Evolutionary conservation across 169 alveolate species (phyloP).

Genomic region (Eimeria necatrix): DNA sequence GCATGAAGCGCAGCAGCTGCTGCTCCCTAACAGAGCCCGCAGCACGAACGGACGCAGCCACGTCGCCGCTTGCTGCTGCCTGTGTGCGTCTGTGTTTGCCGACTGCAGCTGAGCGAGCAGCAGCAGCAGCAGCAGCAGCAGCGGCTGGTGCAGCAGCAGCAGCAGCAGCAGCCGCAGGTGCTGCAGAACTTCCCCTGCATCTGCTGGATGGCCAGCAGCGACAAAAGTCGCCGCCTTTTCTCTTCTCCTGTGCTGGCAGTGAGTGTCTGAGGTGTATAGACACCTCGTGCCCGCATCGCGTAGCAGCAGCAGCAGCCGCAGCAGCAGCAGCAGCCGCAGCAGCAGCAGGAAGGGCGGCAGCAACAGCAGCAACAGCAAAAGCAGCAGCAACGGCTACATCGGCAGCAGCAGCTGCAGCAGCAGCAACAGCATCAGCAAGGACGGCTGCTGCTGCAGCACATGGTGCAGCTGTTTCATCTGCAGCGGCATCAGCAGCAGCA

Average conservation of each 20-base stretch:
- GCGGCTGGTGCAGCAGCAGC: constrained; percentile 15
- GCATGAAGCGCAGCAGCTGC: not conserved
- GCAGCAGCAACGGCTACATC: too few relatives aligned
- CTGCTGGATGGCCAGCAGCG: constrained; percentile 34
- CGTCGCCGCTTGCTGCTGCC: not conserved
- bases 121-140: constrained; percentile 60
- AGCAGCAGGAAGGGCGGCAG: not conserved
- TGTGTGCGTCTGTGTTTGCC: not conserved
- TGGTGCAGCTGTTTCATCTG: not conserved
- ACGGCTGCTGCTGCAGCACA: not conserved
- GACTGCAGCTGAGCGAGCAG: constrained; percentile 47
- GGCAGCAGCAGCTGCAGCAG: too few relatives aligned
- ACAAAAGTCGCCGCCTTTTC: not conserved
- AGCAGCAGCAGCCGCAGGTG: constrained; percentile 63
- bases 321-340: constrained; percentile 1
- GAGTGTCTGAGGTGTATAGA: not conserved
- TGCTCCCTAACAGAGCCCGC: not conserved
- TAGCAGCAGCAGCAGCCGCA: not conserved
- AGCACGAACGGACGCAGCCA: not conserved
- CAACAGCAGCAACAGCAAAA: too few relatives aligned
- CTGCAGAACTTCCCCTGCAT: constrained; percentile 51
- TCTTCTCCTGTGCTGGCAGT: constrained; percentile 34
- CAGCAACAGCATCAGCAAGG: too few relatives aligned
- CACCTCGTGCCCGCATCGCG: not conserved
- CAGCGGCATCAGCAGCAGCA: not conserved